Evolutionary conservation across 2,329 filamentous ascomycete species (phyloP).

Genomic region (Pseudopithomyces maydicus): DNA sequence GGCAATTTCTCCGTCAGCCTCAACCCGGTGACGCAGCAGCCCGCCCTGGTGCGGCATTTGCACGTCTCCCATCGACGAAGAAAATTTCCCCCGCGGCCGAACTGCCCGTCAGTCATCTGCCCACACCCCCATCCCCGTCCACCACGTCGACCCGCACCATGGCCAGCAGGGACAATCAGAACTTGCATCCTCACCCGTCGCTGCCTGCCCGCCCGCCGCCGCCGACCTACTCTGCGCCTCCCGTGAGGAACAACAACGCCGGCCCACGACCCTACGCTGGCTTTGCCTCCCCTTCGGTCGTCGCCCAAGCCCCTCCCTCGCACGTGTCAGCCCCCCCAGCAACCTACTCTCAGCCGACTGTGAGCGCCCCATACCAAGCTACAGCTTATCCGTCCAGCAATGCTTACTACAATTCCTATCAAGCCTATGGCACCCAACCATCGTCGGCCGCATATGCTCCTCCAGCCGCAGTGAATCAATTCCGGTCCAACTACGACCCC

Average conservation of each 20-base stretch:
- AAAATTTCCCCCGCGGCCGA: slow-evolving; percentile 14
- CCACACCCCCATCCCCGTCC: not conserved
- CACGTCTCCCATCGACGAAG: slow-evolving; percentile 1
- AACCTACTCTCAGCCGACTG: slow-evolving; percentile 46
- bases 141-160: slow-evolving; percentile 14
- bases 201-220: slow-evolving; percentile 80
- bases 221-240: slow-evolving; percentile 65
- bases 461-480: slow-evolving; percentile 17
- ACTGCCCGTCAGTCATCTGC: not conserved
- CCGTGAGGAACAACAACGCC: slow-evolving; percentile 50
- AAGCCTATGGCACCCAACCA: slow-evolving; percentile 59
- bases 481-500: slow-evolving; percentile 61
- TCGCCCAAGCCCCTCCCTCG: slow-evolving; percentile 31
- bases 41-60: slow-evolving; percentile 21
- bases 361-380: slow-evolving; percentile 48
- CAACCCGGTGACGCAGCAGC: not conserved
- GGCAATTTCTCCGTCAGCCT: slow-evolving; percentile 11
- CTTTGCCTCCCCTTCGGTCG: slow-evolving; percentile 66
- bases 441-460: slow-evolving; percentile 25
- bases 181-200: slow-evolving; percentile 58
- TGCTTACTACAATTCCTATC: slow-evolving; percentile 69
- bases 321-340: slow-evolving; percentile 45
- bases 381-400: slow-evolving; percentile 47
- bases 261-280: slow-evolving; percentile 48
- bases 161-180: slow-evolving; percentile 19